Evolutionary conservation across 495 filamentous ascomycete genomes (phyloP), one percentile per base, ranked within the genome.

Genomic region (Hyphodiscus hymeniophilus): DNA sequence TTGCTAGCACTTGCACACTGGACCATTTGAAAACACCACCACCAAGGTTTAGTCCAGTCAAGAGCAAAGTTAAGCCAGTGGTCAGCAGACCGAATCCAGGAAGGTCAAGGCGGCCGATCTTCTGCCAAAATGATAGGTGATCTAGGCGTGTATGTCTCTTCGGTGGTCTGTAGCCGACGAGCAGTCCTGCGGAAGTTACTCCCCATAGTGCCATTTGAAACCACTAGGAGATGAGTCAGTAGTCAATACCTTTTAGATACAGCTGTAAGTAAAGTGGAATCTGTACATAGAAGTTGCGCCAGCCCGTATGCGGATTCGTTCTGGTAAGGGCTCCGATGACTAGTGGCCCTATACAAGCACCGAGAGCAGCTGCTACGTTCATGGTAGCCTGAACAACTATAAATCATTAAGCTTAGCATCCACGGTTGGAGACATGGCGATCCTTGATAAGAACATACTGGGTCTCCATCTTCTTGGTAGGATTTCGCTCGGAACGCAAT

Each of bases 401-500:
- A 18, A 1, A 13, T 8, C n/a, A n/a, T n/a, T n/a, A n/a, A n/a
- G n/a, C n/a, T n/a, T n/a, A n/a, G n/a, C n/a, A n/a, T n/a, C n/a
- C n/a, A n/a, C n/a, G n/a, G n/a, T n/a, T n/a, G n/a, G n/a, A n/a
- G n/a, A n/a, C n/a, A n/a, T n/a, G n/a, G n/a, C n/a, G n/a, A n/a
- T n/a, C n/a, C n/a, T 7, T 42, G 5, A 42, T 13, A 20, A 3
- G 38, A 6, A 42, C 40, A 3, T 42, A 50, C 51, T 57, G 0
- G 45, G 51, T 8, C 61, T 26, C 59, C 57, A 64, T 7, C 54
- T 40, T 1, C 61, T 40, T 0, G 61, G 61, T n/a, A 64, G 23
- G 12, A 62, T 53, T 36, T 64, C 63, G 38, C 51, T 52, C 1
- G 63, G 54, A 45, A 66, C 60, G 21, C 55, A 54, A 31, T 66